A percentile compares a stretch with the other conserved stretches of the same genome.
Conservation (phyloP, 495 filamentous ascomycete genomes). For the Pseudoneurospora amorphoporcata region DNA sequence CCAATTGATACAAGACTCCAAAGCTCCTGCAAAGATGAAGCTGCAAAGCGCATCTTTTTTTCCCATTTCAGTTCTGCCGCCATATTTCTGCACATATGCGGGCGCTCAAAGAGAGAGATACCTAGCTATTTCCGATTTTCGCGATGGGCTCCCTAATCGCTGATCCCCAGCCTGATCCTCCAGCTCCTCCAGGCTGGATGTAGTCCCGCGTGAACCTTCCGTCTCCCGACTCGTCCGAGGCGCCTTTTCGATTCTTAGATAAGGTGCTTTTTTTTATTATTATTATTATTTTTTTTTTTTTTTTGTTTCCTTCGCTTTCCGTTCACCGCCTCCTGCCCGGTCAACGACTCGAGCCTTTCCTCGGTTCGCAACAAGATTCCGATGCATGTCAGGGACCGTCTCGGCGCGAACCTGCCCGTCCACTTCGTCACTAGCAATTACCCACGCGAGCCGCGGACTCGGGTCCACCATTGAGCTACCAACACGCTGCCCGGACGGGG, state of each 20-base stretch:
- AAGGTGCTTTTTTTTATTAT: too few relatives aligned
- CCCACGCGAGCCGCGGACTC: neutral
- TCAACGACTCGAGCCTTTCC: neutral
- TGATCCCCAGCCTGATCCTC: neutral
- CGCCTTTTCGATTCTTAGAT: neutral
- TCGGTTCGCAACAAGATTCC: neutral
- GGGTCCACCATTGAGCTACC: neutral
- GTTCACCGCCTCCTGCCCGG: neutral
- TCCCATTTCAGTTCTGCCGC: neutral
- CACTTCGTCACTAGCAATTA: neutral
- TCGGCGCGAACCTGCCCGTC: neutral
- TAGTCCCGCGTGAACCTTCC: neutral
- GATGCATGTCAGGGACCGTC: neutral
- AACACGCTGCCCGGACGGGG: neutral
- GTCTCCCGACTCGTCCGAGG: neutral
- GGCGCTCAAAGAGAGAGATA: too few relatives aligned
- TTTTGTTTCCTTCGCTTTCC: neutral
- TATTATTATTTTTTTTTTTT: too few relatives aligned
- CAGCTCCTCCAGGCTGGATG: neutral
- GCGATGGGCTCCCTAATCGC: neutral
- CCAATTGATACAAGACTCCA: neutral
- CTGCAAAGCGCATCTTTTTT: neutral
- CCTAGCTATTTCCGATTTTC: too few relatives aligned
- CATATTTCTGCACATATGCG: too few relatives aligned
- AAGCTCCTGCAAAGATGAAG: neutral